Conservation (phyloP, 202 grass and related monocot genomes). For the Musa balbisiana region DNA sequence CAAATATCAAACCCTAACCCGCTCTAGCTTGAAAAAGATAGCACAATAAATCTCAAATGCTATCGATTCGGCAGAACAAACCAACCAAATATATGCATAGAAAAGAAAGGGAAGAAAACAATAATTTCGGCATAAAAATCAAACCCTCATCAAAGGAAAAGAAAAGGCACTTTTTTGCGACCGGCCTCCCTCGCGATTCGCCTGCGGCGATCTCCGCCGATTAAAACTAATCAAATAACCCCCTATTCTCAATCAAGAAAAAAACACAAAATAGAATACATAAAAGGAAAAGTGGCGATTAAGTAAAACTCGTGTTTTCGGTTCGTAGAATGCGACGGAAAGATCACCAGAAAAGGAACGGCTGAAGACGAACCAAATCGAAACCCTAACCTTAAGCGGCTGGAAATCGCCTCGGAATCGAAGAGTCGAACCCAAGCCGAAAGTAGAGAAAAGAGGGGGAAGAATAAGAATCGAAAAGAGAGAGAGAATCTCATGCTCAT, state of each 20-base stretch:
- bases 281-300: background rate
- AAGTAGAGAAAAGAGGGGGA: background rate
- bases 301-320: too few species aligned
- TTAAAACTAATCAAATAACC: background rate
- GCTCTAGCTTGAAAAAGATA: background rate
- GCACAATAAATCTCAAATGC: background rate
- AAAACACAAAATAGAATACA: background rate
- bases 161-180: background rate
- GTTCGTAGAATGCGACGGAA: too few species aligned
- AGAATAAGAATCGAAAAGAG: background rate
- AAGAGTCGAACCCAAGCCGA: background rate
- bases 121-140: background rate
- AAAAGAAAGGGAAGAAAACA: background rate
- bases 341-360: too few species aligned
- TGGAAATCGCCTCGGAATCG: background rate
- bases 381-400: slow-evolving; percentile 8
- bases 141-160: background rate
- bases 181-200: background rate
- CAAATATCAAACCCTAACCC: too few species aligned
- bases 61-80: background rate
- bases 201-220: background rate
- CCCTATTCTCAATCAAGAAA: background rate
- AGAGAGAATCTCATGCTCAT: background rate
- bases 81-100: background rate
- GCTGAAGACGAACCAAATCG: background rate